Conservation (phyloP, 192 early-diverging fungal genomes). For the Dimargaris verticillata region DNA sequence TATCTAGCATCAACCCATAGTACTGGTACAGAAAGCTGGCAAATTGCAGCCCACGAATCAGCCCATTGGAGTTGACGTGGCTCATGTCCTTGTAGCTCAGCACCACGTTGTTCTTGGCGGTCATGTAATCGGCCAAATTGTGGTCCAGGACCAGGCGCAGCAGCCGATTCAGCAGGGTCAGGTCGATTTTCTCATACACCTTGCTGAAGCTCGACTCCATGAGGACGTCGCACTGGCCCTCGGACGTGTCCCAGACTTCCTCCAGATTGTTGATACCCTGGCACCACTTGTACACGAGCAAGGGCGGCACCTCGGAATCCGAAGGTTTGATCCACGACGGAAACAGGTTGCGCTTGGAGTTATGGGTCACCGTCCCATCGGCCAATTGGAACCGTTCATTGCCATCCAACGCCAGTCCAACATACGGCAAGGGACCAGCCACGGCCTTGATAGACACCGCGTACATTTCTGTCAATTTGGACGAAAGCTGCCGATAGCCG, state of each 20-base stretch:
- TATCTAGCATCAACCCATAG: conserved; percentile 92
- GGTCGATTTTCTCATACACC: conserved; percentile 93
- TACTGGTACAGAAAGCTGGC: conserved; percentile 97
- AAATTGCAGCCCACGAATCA: conserved; percentile 96
- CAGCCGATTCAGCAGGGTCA: conserved; percentile 84
- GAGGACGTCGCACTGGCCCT: conserved; percentile 91
- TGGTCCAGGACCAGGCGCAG: conserved; percentile 93
- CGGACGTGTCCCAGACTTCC: conserved; percentile 82
- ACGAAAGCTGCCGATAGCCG: neutral
- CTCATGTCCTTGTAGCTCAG: conserved; percentile 99
- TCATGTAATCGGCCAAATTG: conserved; percentile 99
- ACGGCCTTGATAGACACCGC: neutral
- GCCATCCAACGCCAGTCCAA: conserved; percentile 10
- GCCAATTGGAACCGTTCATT: conserved; percentile 32
- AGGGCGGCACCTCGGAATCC: conserved; percentile 89
- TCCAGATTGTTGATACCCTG: conserved; percentile 96
- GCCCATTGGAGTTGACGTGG: conserved; percentile 92
- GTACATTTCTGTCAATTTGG: neutral
- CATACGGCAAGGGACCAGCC: neutral
- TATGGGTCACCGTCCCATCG: conserved; percentile 26
- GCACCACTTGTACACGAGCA: conserved; percentile 96
- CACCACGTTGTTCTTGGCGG: conserved; percentile 97
- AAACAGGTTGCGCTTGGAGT: conserved; percentile 90
- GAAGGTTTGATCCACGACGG: conserved; percentile 98
- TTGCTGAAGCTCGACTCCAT: conserved; percentile 85